phyloP scores from a whole-genome alignment of 2,329 filamentous ascomycete species.

The Chrysoporthe austroafricana region DNA sequence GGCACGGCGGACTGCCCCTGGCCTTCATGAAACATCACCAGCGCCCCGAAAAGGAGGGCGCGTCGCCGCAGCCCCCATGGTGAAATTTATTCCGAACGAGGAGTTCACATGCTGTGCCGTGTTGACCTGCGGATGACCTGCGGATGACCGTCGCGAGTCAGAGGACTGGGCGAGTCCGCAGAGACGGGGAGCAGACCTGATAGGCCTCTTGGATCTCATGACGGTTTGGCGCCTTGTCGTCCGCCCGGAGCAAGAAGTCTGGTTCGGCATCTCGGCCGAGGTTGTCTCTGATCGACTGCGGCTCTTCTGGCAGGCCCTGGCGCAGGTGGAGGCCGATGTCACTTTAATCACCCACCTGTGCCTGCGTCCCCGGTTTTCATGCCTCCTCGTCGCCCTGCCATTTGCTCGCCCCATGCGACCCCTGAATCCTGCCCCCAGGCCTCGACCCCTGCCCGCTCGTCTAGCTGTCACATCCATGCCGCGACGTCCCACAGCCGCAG shows the following conservation, averaged over 20 bases:
- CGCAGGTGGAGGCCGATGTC: constrained; percentile 21
- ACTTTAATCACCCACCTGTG: constrained; percentile 24
- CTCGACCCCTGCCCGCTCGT: constrained; percentile 7
- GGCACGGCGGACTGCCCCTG: constrained; percentile 19
- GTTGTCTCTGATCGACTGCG: constrained; percentile 22
- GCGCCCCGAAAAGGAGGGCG: constrained; percentile 24
- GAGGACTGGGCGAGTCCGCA: too few relatives aligned
- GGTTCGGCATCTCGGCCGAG: not conserved
- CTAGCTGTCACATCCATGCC: constrained; percentile 17
- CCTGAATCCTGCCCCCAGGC: constrained; percentile 18
- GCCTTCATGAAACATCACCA: constrained; percentile 26
- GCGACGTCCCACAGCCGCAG: constrained; percentile 14
- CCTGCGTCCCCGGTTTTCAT: constrained; percentile 14
- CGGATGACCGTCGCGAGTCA: too few relatives aligned
- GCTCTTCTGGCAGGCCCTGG: constrained; percentile 12
- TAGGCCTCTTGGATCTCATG: too few relatives aligned
- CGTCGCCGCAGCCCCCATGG: constrained; percentile 13
- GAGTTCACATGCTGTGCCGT: not conserved
- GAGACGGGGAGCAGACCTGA: too few relatives aligned
- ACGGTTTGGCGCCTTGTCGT: not conserved
- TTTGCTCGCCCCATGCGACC: constrained; percentile 11
- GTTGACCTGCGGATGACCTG: not conserved
- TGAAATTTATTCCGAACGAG: not conserved
- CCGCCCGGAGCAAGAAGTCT: not conserved
- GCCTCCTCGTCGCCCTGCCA: constrained; percentile 9